Conservation (phyloP, 1,139 yeast species). For the Taphrina sp. region DNA sequence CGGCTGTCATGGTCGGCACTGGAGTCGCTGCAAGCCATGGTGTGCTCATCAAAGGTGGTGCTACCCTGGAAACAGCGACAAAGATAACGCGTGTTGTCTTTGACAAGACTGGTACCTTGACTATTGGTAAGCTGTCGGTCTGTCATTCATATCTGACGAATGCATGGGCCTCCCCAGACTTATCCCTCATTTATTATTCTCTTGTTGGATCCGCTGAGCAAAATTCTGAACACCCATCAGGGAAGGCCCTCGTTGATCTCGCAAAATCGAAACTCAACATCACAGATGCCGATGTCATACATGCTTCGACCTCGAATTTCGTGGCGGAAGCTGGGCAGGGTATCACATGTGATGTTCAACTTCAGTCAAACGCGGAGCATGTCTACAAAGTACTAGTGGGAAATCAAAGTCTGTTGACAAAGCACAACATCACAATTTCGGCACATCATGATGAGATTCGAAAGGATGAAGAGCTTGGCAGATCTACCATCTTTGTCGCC, state of each 20-base stretch:
- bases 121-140: slow-evolving; percentile 76
- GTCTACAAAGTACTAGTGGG: slow-evolving; percentile 55
- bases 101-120: slow-evolving; percentile 95
- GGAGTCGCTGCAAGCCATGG: slow-evolving; percentile 93
- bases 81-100: slow-evolving; percentile 67
- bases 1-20: slow-evolving; percentile 98
- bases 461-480: slow-evolving; percentile 15
- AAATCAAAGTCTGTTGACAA: slow-evolving; percentile 52
- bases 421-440: slow-evolving; percentile 39
- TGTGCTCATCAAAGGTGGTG: slow-evolving; percentile 90
- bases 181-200: slow-evolving; percentile 53
- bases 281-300: slow-evolving; percentile 42
- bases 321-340: slow-evolving; percentile 71
- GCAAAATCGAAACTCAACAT: slow-evolving; percentile 41
- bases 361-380: slow-evolving; percentile 35
- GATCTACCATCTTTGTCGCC: slow-evolving; percentile 34
- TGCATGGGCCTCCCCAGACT: neutral
- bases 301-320: slow-evolving; percentile 48
- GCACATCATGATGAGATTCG: slow-evolving; percentile 32
- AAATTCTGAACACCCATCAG: slow-evolving; percentile 85
- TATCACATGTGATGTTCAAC: slow-evolving; percentile 52
- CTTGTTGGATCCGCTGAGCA: slow-evolving; percentile 63
- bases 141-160: slow-evolving; percentile 38
- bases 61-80: slow-evolving; percentile 72
- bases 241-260: slow-evolving; percentile 58